Base-by-base conservation (phyloP, 176 grass and related monocot genomes). In the Zea mays region DNA sequence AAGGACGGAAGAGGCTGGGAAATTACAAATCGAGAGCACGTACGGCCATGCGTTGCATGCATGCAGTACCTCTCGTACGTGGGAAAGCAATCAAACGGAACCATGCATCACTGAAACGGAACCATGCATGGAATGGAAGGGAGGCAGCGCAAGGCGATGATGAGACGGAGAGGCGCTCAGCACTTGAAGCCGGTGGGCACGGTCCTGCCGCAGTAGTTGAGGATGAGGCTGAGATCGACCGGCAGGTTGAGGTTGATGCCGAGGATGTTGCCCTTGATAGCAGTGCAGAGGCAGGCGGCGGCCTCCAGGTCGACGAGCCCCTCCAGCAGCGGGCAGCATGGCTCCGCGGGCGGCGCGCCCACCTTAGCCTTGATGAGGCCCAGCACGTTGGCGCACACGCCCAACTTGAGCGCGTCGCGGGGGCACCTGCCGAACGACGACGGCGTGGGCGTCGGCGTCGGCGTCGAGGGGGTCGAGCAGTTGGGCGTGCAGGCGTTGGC, bases 281-380 rank as follows among this genome's bases (percentile, higher is more conserved):
- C 88, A 49, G 92, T 91, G 80, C 92, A 95, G 61, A 91, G 80
- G 82, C 92, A 95, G n/a, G 87, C 89, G 3, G 92, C 92, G 10
- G 89, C 92, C 86, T 95, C 86, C 2, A 85, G 63, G 69, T 95
- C 92, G 13, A 87, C 81, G 12, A 95, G 88, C 14, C 92, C 92
- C 33, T 66, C 3, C 8, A 91, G 84, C 62, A 94, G 75, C 13
- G 88, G 79, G 82, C 92, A 94, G 71, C 92, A 94, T 68, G 85
- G 79, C 79, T 13, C 74, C 43, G 71, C 50, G 5, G 69, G 69
- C 0, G 80, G 74, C 0, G 6, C 68, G 11, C 76, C 88, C 4
- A 87, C 59, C 65, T 86, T 39, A 13, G 62, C 65, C 71, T 90
- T 86, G 62, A 90, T 43, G 20, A 86, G 56, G 20, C 65, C 72